Evolutionary conservation across 495 filamentous ascomycete species (phyloP).

Genomic region (Aspergillus nanangensis): DNA sequence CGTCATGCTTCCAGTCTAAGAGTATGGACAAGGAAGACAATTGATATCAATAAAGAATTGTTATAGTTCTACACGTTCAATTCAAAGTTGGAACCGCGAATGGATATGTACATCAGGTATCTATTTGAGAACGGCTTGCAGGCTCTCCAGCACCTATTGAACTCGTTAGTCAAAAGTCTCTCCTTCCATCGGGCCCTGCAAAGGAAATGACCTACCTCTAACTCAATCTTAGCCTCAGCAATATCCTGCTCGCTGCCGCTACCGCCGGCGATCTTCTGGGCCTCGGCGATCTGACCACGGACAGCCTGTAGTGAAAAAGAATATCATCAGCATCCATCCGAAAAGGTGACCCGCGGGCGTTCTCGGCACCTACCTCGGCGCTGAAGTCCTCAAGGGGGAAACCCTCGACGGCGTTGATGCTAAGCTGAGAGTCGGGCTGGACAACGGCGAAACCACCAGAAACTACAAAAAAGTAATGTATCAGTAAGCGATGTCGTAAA

Average conservation of each 20-base stretch:
- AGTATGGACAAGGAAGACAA: no score
- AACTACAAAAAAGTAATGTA: conserved; percentile 47
- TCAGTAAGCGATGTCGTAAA: no score
- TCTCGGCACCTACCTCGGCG: conserved; percentile 73
- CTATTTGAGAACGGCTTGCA: conserved; percentile 74
- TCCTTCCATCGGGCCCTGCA: neutral
- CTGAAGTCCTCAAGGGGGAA: conserved; percentile 95
- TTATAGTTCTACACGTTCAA: conserved; percentile 43
- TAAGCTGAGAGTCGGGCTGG: conserved; percentile 89
- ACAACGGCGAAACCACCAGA: conserved; percentile 97
- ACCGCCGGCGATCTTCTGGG: conserved; percentile 89
- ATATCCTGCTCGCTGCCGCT: conserved; percentile 95
- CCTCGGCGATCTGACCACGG: conserved; percentile 69
- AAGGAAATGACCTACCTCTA: conserved; percentile 63
- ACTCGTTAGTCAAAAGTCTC: conserved; percentile 11
- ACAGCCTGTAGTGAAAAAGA: conserved; percentile 25
- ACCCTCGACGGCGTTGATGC: conserved; percentile 96
- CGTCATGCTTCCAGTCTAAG: no score
- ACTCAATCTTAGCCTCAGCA: conserved; percentile 96
- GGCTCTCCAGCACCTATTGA: conserved; percentile 63
- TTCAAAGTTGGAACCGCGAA: conserved; percentile 21
- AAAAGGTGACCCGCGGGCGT: no score
- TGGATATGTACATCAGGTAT: conserved; percentile 44
- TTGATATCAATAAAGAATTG: no score
- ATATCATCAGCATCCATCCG: conserved; percentile 8